Conservation (phyloP, 2,329 filamentous ascomycete species). For the Fusarium algeriense region DNA sequence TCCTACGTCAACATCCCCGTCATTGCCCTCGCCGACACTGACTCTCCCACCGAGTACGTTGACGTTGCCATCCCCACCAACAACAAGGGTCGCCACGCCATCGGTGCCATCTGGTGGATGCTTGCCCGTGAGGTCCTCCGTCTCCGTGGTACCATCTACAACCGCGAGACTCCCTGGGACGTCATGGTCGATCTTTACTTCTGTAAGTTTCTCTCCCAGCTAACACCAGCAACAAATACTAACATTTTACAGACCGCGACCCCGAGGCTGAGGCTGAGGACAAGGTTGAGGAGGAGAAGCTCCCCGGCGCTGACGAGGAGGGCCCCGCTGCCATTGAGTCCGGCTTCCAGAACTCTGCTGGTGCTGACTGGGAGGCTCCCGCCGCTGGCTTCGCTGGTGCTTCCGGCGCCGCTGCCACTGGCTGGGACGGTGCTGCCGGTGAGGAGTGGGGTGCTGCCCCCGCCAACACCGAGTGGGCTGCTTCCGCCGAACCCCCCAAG, state of each 20-base stretch:
- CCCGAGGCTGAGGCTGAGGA: slow-evolving; percentile 99
- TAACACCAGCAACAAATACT: slow-evolving; percentile 10
- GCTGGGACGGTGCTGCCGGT: slow-evolving; percentile 69
- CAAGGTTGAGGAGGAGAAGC: slow-evolving; percentile 94
- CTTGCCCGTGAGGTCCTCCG: slow-evolving; percentile 99
- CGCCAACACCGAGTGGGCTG: slow-evolving; percentile 77
- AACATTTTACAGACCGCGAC: slow-evolving; percentile 80
- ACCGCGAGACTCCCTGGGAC: slow-evolving; percentile 97
- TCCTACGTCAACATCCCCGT: slow-evolving; percentile 99
- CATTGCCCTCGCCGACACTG: slow-evolving; percentile 98
- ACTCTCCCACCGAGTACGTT: slow-evolving; percentile 99
- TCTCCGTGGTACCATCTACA: slow-evolving; percentile 95
- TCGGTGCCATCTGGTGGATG: slow-evolving; percentile 99
- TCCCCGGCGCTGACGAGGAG: slow-evolving; percentile 85
- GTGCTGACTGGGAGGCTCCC: slow-evolving; percentile 87
- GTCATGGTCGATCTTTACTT: slow-evolving; percentile 99
- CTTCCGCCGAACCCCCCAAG: slow-evolving; percentile 67
- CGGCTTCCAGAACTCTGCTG: slow-evolving; percentile 73
- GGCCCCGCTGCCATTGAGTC: slow-evolving; percentile 82
- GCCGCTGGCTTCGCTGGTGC: slow-evolving; percentile 77
- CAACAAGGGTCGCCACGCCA: slow-evolving; percentile 99
- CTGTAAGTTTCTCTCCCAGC: slow-evolving; percentile 67
- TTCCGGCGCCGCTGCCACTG: slow-evolving; percentile 59
- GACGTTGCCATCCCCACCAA: slow-evolving; percentile 99
- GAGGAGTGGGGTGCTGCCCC: slow-evolving; percentile 75